Evolutionary conservation across 306 rosid genomes (phyloP), one percentile per base, ranked within the genome.

Genomic region (Fragaria vesca): DNA sequence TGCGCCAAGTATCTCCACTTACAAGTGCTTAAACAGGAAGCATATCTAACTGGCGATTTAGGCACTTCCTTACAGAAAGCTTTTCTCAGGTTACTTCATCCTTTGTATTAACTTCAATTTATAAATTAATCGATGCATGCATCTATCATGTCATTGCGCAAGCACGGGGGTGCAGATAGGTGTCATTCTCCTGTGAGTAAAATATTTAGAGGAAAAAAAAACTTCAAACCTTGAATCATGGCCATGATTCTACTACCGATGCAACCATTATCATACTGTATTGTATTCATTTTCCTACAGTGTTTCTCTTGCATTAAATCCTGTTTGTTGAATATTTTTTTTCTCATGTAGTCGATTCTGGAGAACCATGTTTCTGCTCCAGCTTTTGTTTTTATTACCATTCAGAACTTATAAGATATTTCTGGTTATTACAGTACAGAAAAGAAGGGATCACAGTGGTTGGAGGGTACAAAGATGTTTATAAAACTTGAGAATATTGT

Each of bases 1-100:
- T 95, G 99, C 58, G 94, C 96, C 76, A 93, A 95, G 88, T 85
- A 91, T 90, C 96, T 95, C 66, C 99, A 95, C 75, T 90, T 51
- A 69, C 91, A 93, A 85, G 84, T 95, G 78, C 91, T 92, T 55
- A 89, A 84, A 79, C 86, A 89, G 66, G 97, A 95, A 81, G 84
- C 91, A 66, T 91, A 88, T 80, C 8, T 54, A 43, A 93, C 97
- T 76, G 98, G 98, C 72, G 97, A 95, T 93, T 36, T 90, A 76
- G 81, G 90, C 76, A 83, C 84, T 68, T 87, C 99, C 65, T 67
- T 88, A 51, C 92, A 87, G 82, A 88, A 84, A 76, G 76, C 93
- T 30, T 95, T 95, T 81, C 94, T 95, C 83, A 95, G 99, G 99
- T 95, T 80, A 72, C 71, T 76, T 58, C 52, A 16, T 61, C 20